These are phyloP conservation scores for Populus tremula DNA, from an alignment of 345 rosid genomes.

Conservation along the genomic window DNA sequence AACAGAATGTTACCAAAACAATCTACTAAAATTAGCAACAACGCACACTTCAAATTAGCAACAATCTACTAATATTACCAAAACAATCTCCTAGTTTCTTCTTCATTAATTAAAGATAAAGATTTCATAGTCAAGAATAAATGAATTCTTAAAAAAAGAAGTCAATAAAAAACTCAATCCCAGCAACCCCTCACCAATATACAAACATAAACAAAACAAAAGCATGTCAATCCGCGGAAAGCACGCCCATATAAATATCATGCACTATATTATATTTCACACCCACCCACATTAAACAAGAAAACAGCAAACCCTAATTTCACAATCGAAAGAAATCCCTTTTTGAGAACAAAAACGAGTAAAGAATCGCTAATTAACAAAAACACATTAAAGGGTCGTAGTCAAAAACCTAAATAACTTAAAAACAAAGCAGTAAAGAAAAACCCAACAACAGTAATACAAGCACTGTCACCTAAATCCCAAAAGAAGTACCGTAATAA, in stretches of 20 bases:
- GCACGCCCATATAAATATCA: background rate
- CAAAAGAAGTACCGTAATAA: background rate
- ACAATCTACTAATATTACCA: background rate
- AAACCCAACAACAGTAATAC: background rate
- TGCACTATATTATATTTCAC: background rate
- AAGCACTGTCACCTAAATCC: background rate
- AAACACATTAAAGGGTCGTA: background rate
- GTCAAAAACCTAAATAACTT: background rate
- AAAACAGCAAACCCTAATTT: constrained; percentile 7
- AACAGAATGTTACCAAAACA: background rate
- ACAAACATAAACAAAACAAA: background rate
- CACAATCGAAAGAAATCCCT: background rate
- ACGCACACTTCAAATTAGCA: no score
- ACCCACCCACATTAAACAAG: background rate
- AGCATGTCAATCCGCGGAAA: background rate
- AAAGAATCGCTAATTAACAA: background rate
- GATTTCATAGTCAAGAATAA: background rate
- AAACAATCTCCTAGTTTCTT: background rate
- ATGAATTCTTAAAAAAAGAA: background rate
- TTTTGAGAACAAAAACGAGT: background rate
- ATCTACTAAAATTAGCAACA: background rate
- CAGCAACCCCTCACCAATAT: background rate
- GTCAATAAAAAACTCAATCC: background rate
- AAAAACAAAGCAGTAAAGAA: background rate
- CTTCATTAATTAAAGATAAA: background rate